Conservation (phyloP, 257 asterid species). For the Solanum gracilifrons region DNA sequence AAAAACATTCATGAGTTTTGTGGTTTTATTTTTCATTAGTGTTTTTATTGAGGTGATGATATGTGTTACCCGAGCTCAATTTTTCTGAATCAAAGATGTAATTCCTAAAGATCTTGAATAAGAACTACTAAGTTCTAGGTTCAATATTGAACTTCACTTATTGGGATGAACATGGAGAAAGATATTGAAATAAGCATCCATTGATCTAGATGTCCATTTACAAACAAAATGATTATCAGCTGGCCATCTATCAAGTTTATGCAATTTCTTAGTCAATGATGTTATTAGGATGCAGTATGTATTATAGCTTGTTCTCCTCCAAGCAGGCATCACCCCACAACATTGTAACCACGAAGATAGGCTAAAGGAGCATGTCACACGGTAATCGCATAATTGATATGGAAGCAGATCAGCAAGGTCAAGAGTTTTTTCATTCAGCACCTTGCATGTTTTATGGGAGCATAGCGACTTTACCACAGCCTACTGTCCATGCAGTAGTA, state of each 20-base stretch:
- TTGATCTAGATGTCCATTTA: neutral
- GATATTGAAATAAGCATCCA: neutral
- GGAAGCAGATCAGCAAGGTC: conserved; percentile 60
- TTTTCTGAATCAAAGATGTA: neutral
- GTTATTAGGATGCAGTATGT: neutral
- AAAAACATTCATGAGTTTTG: neutral
- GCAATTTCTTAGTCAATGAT: neutral
- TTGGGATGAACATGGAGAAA: neutral
- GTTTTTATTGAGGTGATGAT: neutral
- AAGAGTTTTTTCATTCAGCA: conserved; percentile 40
- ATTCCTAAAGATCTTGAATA: neutral
- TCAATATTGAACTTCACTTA: neutral
- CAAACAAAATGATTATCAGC: neutral
- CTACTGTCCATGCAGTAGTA: conserved; percentile 25
- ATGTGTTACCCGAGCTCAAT: neutral
- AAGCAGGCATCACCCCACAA: conserved; percentile 26
- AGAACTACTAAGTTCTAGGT: neutral
- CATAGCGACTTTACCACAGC: conserved; percentile 43
- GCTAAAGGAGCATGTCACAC: conserved; percentile 54
- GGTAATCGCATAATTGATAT: conserved; percentile 35
- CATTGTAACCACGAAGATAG: conserved; percentile 34
- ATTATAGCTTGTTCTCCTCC: neutral
- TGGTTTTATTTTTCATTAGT: neutral
- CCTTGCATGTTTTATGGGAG: conserved; percentile 54
- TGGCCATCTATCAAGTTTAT: neutral